Evolutionary conservation across 495 filamentous ascomycete genomes (phyloP).

Genomic region (Hyaloscypha hepaticicola): DNA sequence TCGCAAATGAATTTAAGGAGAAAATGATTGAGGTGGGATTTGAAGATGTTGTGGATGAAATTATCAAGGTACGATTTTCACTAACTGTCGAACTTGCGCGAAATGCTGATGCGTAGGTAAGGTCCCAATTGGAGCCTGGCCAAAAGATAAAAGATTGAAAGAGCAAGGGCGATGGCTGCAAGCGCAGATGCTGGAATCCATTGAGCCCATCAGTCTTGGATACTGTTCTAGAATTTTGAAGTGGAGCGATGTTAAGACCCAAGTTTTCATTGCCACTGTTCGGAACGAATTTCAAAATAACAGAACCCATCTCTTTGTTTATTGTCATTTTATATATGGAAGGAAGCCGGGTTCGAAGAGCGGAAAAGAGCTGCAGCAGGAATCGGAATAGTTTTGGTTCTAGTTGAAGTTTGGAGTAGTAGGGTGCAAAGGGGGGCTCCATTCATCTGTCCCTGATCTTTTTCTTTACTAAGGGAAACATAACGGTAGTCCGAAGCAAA

Average conservation of each 20-base stretch:
- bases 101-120: not conserved
- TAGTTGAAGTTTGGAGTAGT: no score
- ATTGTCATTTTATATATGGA: slow-evolving; percentile 16
- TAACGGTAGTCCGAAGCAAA: no score
- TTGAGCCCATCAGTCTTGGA: slow-evolving; percentile 4
- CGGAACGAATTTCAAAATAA: slow-evolving; percentile 6
- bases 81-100: not conserved
- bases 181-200: slow-evolving; percentile 8
- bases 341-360: slow-evolving; percentile 1
- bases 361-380: not conserved
- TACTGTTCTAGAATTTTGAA: slow-evolving; percentile 9
- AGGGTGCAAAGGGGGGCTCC: no score
- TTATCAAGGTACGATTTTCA: not conserved
- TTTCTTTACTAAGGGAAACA: no score
- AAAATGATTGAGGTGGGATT: slow-evolving; percentile 57
- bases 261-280: not conserved
- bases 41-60: slow-evolving; percentile 45
- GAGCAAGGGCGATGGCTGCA: slow-evolving; percentile 38
- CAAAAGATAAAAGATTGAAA: slow-evolving; percentile 42
- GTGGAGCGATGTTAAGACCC: slow-evolving; percentile 3
- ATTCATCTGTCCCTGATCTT: no score
- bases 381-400: no score
- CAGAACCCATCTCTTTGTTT: slow-evolving; percentile 3
- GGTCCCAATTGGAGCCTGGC: slow-evolving; percentile 47
- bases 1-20: slow-evolving; percentile 44